A percentile compares a stretch with the other conserved stretches of the same genome.
These are phyloP conservation scores for Sonneratia caseolaris DNA, from an alignment of 345 rosid species.

Conservation along the genomic window DNA sequence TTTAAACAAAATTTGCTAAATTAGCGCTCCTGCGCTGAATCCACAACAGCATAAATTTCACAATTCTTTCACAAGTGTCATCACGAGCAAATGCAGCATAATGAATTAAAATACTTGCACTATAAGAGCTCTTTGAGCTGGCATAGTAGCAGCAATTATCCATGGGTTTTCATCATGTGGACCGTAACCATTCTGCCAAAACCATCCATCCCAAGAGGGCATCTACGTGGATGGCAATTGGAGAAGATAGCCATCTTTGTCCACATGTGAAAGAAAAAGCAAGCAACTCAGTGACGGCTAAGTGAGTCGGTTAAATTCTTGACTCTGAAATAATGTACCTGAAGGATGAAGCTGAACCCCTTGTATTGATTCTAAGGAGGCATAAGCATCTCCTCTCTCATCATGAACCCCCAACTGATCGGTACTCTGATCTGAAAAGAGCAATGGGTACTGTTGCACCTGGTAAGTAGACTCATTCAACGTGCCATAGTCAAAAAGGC, in stretches of 20 bases:
- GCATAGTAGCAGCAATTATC: slow-evolving; percentile 24
- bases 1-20: background rate
- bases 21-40: slow-evolving; percentile 4
- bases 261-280: slow-evolving; percentile 17
- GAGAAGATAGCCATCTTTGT: slow-evolving; percentile 30
- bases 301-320: slow-evolving; percentile 6
- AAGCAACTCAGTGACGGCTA: slow-evolving; percentile 15
- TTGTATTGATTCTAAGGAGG: slow-evolving; percentile 15
- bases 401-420: slow-evolving; percentile 34
- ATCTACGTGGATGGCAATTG: slow-evolving; percentile 30
- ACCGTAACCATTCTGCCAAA: slow-evolving; percentile 27
- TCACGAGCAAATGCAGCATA: background rate
- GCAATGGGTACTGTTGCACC: slow-evolving; percentile 18
- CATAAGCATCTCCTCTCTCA: slow-evolving; percentile 12
- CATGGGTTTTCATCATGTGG: slow-evolving; percentile 17
- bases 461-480: slow-evolving; percentile 22
- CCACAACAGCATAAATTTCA: background rate
- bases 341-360: slow-evolving; percentile 17
- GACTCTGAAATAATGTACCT: slow-evolving; percentile 32
- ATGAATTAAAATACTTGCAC: slow-evolving; percentile 27
- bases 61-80: background rate
- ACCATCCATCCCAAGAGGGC: slow-evolving; percentile 40
- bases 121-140: slow-evolving; percentile 34
- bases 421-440: slow-evolving; percentile 16
- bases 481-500: slow-evolving; percentile 12